Evolutionary conservation across 106 monocot species (phyloP), one percentile per base, ranked within the genome.

Genomic region (Posidonia australis): DNA sequence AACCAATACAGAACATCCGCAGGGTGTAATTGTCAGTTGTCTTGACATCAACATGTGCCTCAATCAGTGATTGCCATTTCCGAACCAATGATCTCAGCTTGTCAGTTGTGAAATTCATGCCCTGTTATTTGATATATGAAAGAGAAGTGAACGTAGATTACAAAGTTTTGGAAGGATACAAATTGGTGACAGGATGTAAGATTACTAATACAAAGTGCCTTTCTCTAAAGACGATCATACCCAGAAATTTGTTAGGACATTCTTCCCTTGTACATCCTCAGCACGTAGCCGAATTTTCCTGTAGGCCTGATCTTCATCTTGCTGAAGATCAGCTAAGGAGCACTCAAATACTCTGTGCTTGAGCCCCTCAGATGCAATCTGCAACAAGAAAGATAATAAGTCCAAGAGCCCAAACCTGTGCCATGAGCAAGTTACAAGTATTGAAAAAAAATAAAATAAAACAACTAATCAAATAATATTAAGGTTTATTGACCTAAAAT

Each of bases 351-450:
- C 91, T 62, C 91, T 79, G 62, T 92, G 91, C 54, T 92, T 92
- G n/a, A 92, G 87, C 22, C 87, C 91, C 58, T 92, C 86, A 22
- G 91, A 92, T 0, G 91, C 87, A 77, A 87, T 92, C 91, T 90
- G 44, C 4, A 63, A 63, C 12, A 44, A 19, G 19, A 44, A 44
- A 23, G 10, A 62, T 31, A 3, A 1, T 60, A 60, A 16, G 29
- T 28, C 14, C 24, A 3, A 28, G 16, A 62, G 21, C 10, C n/a
- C 17, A 2, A 43, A 44, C 42, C 20, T 10, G 3, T 31, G 20
- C 36, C 1, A 0, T 1, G 5, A 11, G 12, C 41, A 62, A 58
- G 25, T 13, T 53, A 28, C 9, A 5, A 24, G 16, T n/a, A 26
- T 58, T 58, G 27, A 58, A 58, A 28, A 9, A 1, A 53, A 53